Evolutionary conservation across 176 grass and related monocot genomes (phyloP).

Genomic region (Eleusine coracana): DNA sequence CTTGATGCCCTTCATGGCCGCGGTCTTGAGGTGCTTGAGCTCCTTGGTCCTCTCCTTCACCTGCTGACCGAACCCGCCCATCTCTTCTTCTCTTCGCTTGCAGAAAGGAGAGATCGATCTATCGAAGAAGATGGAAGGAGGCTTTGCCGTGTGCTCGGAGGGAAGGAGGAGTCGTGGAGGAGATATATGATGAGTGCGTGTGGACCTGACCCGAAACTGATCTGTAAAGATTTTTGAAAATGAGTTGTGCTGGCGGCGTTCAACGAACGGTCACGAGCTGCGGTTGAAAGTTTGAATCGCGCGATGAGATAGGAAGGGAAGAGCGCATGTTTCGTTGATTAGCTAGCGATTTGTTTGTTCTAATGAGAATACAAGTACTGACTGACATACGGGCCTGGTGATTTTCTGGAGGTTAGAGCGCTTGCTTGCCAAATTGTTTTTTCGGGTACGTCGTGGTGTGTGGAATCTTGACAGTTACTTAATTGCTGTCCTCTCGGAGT

Average conservation of each 20-base stretch:
- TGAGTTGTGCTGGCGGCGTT: constrained; percentile 21
- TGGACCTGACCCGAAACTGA: constrained; percentile 25
- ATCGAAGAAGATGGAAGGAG: background rate
- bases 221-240: constrained; percentile 39
- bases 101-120: background rate
- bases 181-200: constrained; percentile 19
- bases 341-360: background rate
- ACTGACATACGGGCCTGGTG: background rate
- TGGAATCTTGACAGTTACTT: background rate
- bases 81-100: background rate
- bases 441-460: background rate
- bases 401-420: background rate
- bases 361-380: background rate
- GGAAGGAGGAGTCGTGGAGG: background rate
- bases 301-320: background rate
- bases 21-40: constrained; percentile 58
- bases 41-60: constrained; percentile 69
- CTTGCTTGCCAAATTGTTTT: background rate
- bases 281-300: background rate
- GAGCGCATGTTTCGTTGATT: background rate
- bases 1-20: constrained; percentile 65
- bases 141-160: constrained; percentile 3
- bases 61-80: constrained; percentile 61
- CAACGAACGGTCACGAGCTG: background rate
- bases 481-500: background rate